phyloP scores from a whole-genome alignment of 768 basidiomycete species.

The Amanita rubescens region DNA sequence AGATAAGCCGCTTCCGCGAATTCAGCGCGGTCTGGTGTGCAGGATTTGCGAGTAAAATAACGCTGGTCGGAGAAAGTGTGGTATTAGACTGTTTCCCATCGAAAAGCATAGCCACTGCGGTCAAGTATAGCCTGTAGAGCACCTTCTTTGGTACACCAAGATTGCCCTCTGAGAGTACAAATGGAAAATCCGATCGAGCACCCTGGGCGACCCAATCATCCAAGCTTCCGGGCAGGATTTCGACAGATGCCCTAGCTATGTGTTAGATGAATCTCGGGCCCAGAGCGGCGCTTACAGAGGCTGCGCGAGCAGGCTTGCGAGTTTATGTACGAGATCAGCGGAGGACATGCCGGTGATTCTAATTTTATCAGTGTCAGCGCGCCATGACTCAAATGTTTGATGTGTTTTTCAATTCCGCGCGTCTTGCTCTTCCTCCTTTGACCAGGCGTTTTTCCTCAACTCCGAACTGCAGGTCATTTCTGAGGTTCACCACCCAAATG shows the following conservation, averaged over 20 bases:
- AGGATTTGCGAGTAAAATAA: slow-evolving; percentile 60
- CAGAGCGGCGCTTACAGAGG: slow-evolving; percentile 4
- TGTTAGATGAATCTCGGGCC: background rate
- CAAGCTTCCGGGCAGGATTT: slow-evolving; percentile 54
- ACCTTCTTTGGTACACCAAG: slow-evolving; percentile 59
- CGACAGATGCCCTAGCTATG: slow-evolving; percentile 37
- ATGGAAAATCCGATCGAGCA: slow-evolving; percentile 32
- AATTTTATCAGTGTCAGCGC: background rate
- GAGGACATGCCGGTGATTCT: background rate
- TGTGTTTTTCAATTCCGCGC: background rate
- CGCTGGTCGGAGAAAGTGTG: slow-evolving; percentile 28
- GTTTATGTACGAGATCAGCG: slow-evolving; percentile 9
- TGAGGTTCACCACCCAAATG: background rate
- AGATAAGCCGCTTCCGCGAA: slow-evolving; percentile 45
- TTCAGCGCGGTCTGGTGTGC: slow-evolving; percentile 66
- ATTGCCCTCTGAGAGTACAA: slow-evolving; percentile 48
- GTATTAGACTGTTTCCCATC: slow-evolving; percentile 7
- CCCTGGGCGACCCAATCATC: slow-evolving; percentile 33
- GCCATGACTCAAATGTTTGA: too few species aligned
- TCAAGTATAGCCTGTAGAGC: slow-evolving; percentile 44
- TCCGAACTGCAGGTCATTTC: background rate
- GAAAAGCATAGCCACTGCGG: slow-evolving; percentile 30
- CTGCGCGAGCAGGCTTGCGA: slow-evolving; percentile 21
- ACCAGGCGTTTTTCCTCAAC: background rate
- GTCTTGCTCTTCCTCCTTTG: background rate